A percentile compares a stretch with the other conserved stretches of the same genome.
Conservation (phyloP, 345 rosid genomes). For the Hypericum androsaemum region DNA sequence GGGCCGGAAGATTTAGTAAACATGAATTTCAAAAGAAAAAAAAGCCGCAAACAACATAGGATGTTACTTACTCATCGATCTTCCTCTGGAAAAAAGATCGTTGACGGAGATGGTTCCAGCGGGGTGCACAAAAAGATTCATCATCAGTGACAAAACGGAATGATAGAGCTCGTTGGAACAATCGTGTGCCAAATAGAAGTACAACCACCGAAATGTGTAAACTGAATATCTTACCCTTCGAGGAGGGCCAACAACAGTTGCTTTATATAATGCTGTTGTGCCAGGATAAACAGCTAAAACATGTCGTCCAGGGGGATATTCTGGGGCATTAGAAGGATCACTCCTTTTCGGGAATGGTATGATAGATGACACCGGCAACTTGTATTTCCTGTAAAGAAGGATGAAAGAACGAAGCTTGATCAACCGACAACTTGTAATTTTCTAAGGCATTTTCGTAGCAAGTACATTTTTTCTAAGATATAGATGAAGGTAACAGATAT, state of each 20-base stretch:
- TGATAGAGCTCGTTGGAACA: neutral
- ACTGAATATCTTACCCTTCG: slow-evolving; percentile 42
- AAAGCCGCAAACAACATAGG: neutral
- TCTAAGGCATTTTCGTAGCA: too few species aligned
- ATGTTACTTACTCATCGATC: slow-evolving; percentile 70
- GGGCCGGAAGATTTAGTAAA: neutral
- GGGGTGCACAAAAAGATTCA: slow-evolving; percentile 13
- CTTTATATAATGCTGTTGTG: slow-evolving; percentile 91
- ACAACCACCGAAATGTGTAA: neutral
- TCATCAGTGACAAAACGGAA: slow-evolving; percentile 22
- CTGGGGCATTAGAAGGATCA: slow-evolving; percentile 49
- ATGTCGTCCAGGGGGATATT: slow-evolving; percentile 54
- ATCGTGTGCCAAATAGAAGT: neutral
- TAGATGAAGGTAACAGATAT: too few species aligned
- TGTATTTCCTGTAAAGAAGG: slow-evolving; percentile 58
- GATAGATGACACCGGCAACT: slow-evolving; percentile 60
- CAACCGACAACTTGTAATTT: neutral
- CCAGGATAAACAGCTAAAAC: slow-evolving; percentile 99
- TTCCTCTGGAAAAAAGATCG: slow-evolving; percentile 49
- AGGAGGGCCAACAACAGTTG: slow-evolving; percentile 69
- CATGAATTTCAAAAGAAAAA: neutral
- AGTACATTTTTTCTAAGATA: too few species aligned
- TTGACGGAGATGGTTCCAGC: slow-evolving; percentile 14
- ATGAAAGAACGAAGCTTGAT: slow-evolving; percentile 7
- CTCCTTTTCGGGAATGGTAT: slow-evolving; percentile 80